A percentile compares a stretch with the other conserved stretches of the same genome.
phyloP scores from a whole-genome alignment of 805 yeast species.

The Pichia cephalocereana region DNA sequence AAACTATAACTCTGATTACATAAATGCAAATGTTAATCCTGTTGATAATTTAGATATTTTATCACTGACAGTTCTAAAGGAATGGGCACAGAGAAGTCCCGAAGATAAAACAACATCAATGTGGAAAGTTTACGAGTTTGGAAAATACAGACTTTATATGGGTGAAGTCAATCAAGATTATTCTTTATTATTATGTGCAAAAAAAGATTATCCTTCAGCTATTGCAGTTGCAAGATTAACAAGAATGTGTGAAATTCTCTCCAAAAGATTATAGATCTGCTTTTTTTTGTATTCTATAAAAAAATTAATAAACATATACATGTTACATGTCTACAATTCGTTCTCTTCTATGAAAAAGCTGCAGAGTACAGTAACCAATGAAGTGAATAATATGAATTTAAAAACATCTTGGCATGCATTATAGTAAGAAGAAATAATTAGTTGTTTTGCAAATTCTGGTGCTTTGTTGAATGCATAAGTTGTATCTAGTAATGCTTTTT shows the following conservation, averaged over 20 bases:
- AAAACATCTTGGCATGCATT: no score
- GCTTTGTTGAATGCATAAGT: no score
- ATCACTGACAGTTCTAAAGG: slow-evolving; percentile 20
- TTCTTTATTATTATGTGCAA: slow-evolving; percentile 22
- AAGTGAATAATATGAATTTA: no score
- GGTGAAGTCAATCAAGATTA: slow-evolving; percentile 16
- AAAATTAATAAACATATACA: no score
- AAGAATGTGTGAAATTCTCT: slow-evolving; percentile 5
- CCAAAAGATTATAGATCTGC: background rate
- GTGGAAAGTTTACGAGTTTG: slow-evolving; percentile 23
- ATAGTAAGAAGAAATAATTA: no score
- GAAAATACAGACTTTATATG: slow-evolving; percentile 16
- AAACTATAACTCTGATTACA: slow-evolving; percentile 17
- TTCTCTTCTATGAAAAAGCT: no score
- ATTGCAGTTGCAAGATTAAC: slow-evolving; percentile 22
- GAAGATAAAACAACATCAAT: background rate
- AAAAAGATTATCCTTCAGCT: slow-evolving; percentile 21
- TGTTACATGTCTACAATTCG: no score
- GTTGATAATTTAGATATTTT: slow-evolving; percentile 24
- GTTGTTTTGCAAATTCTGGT: no score
- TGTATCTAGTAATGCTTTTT: no score
- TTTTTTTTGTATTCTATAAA: background rate
- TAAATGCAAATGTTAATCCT: slow-evolving; percentile 23
- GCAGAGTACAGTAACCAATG: no score
- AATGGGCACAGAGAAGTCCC: slow-evolving; percentile 17